These are phyloP conservation scores for Didymellaceae sp. DNA, from an alignment of 2,329 filamentous ascomycete genomes.

Conservation along the genomic window DNA sequence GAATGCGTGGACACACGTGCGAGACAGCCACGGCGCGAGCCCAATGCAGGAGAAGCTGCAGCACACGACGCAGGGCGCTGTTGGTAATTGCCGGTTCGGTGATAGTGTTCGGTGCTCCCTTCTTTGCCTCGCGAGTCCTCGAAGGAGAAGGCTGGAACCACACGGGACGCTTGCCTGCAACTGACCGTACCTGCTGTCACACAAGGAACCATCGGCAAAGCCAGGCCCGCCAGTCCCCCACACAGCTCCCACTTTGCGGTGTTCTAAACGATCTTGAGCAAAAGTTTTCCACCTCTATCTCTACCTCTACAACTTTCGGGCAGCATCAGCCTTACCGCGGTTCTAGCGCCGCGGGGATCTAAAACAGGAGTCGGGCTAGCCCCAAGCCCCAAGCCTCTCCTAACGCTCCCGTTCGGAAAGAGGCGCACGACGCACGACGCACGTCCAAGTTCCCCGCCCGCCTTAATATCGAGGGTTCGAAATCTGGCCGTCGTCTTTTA, in stretches of 20 bases:
- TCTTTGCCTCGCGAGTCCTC: neutral
- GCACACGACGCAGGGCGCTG: slow-evolving; percentile 10
- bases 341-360: slow-evolving; percentile 20
- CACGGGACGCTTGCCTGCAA: neutral
- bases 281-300: neutral
- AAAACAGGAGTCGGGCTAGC: slow-evolving; percentile 9
- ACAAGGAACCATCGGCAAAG: slow-evolving; percentile 3
- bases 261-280: neutral
- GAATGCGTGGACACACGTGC: slow-evolving; percentile 1
- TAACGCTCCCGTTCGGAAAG: slow-evolving; percentile 15
- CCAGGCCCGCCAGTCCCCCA: neutral
- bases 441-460: slow-evolving; percentile 17
- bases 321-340: slow-evolving; percentile 6
- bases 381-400: slow-evolving; percentile 21
- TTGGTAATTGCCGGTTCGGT: slow-evolving; percentile 5
- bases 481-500: slow-evolving; percentile 23
- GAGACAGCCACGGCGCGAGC: neutral
- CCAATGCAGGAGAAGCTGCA: slow-evolving; percentile 15
- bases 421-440: slow-evolving; percentile 21
- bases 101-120: slow-evolving; percentile 4
- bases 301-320: neutral
- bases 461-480: slow-evolving; percentile 23
- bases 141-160: slow-evolving; percentile 1
- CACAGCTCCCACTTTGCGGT: neutral
- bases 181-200: slow-evolving; percentile 4